Base-by-base conservation (phyloP, 495 filamentous ascomycete species). In the Jackrogersella multiformis region DNA sequence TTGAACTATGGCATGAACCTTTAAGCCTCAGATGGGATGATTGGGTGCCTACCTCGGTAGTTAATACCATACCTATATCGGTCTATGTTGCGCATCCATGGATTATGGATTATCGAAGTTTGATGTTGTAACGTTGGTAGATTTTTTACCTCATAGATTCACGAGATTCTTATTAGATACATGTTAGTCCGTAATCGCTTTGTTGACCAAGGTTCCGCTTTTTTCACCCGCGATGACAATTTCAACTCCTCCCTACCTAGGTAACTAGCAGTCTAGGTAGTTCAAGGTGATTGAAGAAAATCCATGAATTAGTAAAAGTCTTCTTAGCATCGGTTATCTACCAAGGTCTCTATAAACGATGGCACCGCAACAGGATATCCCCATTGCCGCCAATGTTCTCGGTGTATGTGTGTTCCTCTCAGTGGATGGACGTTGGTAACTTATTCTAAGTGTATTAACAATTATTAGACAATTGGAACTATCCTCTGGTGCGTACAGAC, bases 401-500 rank as follows among this genome's bases (percentile, higher is more conserved):
- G 83, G 83, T 16, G 82, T 85, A 74, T 61, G 80, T 61, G 80
- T 76, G 21, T 13, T 35, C 16, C 10, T 13, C 46, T 32, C n/a
- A 23, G 46, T 51, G 2, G 41, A 21, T 35, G 15, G 10, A 28
- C 38, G 1, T 24, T 39, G 13, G 9, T 49, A 24, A 30, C 53
- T 52, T 42, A 66, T 41, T 34, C 41, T 21, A 21, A 16, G 9
- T 4, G 45, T 26, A n/a, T n/a, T n/a, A n/a, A n/a, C n/a, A 6
- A 36, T 26, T 32, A 16, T 53, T 69, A 73, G 76, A 73, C 66
- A 1, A 68, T 73, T 36, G 64, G 70, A 35, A 70, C 67, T 2
- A 61, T 70, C 5, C 49, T 80, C 13, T 86, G 83, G 83, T 86
- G 82, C 57, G 65, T 86, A 48, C 83, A 85, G 67, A 78, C 82